Evolutionary conservation across 371 early-diverging fungal genomes (phyloP).

Genomic region (Phascolomyces articulosus): DNA sequence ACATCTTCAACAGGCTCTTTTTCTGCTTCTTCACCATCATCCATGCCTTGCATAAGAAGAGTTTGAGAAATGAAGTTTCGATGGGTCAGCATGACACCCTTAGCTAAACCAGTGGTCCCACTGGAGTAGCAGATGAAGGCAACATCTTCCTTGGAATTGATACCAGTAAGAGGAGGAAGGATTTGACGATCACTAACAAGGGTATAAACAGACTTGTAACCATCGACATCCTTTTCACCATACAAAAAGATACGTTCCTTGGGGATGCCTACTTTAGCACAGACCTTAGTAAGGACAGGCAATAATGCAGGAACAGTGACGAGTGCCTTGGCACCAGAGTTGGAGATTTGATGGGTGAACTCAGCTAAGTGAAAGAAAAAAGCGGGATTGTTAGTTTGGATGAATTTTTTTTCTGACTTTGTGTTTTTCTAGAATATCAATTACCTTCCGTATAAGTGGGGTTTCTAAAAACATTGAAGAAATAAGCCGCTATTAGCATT

Average conservation of each 20-base stretch:
- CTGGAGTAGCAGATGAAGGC: constrained; percentile 89
- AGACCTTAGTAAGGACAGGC: constrained; percentile 50
- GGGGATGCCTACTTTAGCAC: constrained; percentile 54
- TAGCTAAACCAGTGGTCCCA: constrained; percentile 84
- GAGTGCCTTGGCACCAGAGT: constrained; percentile 52
- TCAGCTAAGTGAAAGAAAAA: constrained; percentile 12
- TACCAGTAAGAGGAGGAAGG: constrained; percentile 20
- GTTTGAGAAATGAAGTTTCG: constrained; percentile 26
- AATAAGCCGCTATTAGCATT: not conserved
- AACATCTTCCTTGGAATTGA: constrained; percentile 43
- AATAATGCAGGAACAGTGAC: constrained; percentile 53
- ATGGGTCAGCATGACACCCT: constrained; percentile 41
- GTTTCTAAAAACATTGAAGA: constrained; percentile 10
- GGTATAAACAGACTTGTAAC: constrained; percentile 26
- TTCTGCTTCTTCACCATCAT: constrained; percentile 14
- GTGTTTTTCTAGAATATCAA: not conserved
- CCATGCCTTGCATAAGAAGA: constrained; percentile 6
- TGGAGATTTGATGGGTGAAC: constrained; percentile 24
- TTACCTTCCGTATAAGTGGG: constrained; percentile 28
- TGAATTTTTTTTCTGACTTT: not conserved
- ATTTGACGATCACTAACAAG: constrained; percentile 20
- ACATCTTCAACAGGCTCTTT: constrained; percentile 31
- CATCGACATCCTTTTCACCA: constrained; percentile 44
- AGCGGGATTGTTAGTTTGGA: not conserved
- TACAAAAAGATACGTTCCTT: constrained; percentile 56